phyloP scores from a whole-genome alignment of 2,329 filamentous ascomycete species.

The Fusarium algeriense region DNA sequence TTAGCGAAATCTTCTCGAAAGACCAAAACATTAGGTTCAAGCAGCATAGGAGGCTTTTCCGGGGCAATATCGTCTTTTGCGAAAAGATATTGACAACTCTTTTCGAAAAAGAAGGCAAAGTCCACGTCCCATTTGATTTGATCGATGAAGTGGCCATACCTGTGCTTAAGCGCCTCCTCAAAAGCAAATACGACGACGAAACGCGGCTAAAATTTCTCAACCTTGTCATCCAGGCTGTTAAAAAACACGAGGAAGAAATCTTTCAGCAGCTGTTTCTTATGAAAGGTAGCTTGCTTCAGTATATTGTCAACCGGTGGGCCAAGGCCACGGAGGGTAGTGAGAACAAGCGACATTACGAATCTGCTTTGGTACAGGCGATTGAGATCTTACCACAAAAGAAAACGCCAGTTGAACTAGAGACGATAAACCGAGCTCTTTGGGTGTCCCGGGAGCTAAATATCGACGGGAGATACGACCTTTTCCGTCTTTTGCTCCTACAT shows the following conservation, averaged over 20 bases:
- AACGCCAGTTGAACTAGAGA: not conserved
- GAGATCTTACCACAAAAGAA: not conserved
- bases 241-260: constrained; percentile 9
- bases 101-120: constrained; percentile 9
- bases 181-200: constrained; percentile 19
- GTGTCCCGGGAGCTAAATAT: not conserved
- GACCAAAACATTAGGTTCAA: not conserved
- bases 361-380: constrained; percentile 16
- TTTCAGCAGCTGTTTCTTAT: not conserved
- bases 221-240: constrained; percentile 24
- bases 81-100: constrained; percentile 29
- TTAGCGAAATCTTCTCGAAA: constrained; percentile 29
- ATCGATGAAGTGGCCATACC: constrained; percentile 37
- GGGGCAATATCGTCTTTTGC: constrained; percentile 31
- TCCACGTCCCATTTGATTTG: constrained; percentile 34
- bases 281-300: constrained; percentile 17
- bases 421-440: not conserved
- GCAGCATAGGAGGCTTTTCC: constrained; percentile 22
- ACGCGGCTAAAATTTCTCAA: constrained; percentile 30
- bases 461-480: constrained; percentile 36
- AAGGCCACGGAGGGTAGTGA: not conserved
- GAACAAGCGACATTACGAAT: constrained; percentile 2
- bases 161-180: constrained; percentile 36
- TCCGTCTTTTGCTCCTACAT: constrained; percentile 42
- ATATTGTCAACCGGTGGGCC: constrained; percentile 30